Evolutionary conservation across 192 early-diverging fungal genomes (phyloP).

Genomic region (Oehlia diaphana): DNA sequence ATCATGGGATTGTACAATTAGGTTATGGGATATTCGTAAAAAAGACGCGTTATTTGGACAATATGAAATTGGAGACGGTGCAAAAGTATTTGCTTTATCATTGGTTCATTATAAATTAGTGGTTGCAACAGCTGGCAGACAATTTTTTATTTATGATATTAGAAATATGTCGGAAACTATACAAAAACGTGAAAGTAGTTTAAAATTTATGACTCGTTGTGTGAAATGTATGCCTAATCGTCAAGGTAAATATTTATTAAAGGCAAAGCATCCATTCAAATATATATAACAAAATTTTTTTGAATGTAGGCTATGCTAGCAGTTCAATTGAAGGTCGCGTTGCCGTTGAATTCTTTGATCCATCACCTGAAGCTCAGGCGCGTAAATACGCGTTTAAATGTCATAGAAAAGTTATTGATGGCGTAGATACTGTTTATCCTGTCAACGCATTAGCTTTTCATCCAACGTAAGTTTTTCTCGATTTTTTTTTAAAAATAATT

Average conservation of each 20-base stretch:
- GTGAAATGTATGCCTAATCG: conserved; percentile 87
- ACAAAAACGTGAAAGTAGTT: conserved; percentile 70
- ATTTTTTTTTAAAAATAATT: background rate
- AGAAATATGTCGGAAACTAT: conserved; percentile 75
- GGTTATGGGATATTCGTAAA: conserved; percentile 73
- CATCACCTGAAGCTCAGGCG: conserved; percentile 58
- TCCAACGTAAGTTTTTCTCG: conserved; percentile 63
- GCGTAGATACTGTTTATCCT: conserved; percentile 83
- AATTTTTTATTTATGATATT: conserved; percentile 82
- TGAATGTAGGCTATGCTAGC: conserved; percentile 73
- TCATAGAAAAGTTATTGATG: conserved; percentile 79
- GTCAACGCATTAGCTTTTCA: conserved; percentile 93
- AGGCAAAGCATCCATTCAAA: background rate
- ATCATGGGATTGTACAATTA: conserved; percentile 89
- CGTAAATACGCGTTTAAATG: conserved; percentile 98
- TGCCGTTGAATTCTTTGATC: conserved; percentile 89
- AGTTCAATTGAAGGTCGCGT: conserved; percentile 94
- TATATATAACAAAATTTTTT: background rate
- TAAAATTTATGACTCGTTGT: conserved; percentile 89
- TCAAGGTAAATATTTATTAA: conserved; percentile 43
- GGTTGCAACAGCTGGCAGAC: conserved; percentile 80
- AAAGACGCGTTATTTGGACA: conserved; percentile 38
- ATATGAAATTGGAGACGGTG: conserved; percentile 52
- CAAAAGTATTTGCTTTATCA: conserved; percentile 86
- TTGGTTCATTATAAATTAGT: conserved; percentile 68